Evolutionary conservation across 2,329 filamentous ascomycete genomes (phyloP), one percentile per base, ranked within the genome.

Genomic region (Fusarium sp.): DNA sequence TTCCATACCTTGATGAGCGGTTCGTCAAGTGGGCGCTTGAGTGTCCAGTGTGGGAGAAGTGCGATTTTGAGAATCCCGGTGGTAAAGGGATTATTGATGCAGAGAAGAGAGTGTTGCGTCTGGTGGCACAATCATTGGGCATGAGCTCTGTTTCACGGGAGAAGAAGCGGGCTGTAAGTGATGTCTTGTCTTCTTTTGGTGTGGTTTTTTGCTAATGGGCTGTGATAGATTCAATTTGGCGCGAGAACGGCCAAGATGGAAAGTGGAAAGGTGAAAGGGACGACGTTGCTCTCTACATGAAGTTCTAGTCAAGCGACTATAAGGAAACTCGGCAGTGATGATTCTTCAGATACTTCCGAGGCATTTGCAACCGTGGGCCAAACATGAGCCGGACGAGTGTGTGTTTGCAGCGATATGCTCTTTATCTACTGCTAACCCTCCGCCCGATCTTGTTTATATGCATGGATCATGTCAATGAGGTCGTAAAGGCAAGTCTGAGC

Each of bases 1-100:
- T 97, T 76, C 96, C 97, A 0, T 99, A 89, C 75, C 86, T 99
- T 0, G 96, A 98, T 66, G 96, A 99, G 79, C 84, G 88, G 4
- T 86, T 99, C 44, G 90, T 98, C n/a, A 85, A 85, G 26, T 96
- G 94, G 88, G 92, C 93, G 8, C 86, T 98, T 26, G 84, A 83
- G 43, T 83, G 86, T 24, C 92, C 94, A 0, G 91, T 95, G 0
- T 93, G 89, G 86, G 88, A 93, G 62, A 98, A 98, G 78, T 98
- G 94, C 73, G 94, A 95, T 45, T 98, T 98, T 78, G 88, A 87
- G n/a, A 83, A 85, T 40, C 68, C 72, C 5, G 74, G 72, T 9
- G 78, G 78, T 7, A 76, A 78, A 36, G 69, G 44, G 6, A 55
- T 51, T 1, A 82, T 95, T 8, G 94, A 97, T 70, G 87, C 92